phyloP scores from a whole-genome alignment of 805 yeast genomes.

The Grigorovia transvaalensis region DNA sequence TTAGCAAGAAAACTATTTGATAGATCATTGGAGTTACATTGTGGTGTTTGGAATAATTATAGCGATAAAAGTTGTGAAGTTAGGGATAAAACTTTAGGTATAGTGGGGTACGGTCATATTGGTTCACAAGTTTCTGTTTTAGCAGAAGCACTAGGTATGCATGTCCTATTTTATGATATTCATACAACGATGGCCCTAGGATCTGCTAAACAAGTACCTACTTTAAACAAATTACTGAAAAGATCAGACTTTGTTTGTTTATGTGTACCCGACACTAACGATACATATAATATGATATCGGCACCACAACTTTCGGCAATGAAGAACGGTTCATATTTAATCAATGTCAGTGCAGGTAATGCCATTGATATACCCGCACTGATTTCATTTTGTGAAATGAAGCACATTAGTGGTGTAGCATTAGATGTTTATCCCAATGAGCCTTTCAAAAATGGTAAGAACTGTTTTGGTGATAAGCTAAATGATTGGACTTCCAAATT shows the following conservation, averaged over 20 bases:
- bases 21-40: conserved; percentile 86
- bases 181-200: conserved; percentile 91
- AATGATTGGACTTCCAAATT: conserved; percentile 79
- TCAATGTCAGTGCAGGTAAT: conserved; percentile 95
- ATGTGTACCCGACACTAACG: conserved; percentile 94
- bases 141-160: conserved; percentile 97
- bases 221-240: conserved; percentile 69
- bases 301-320: conserved; percentile 85
- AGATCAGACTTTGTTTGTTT: conserved; percentile 79
- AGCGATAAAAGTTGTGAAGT: conserved; percentile 94
- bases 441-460: conserved; percentile 91
- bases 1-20: conserved; percentile 94
- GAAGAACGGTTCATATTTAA: conserved; percentile 89
- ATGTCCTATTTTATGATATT: conserved; percentile 84
- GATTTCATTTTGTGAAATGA: conserved; percentile 77
- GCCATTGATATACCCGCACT: conserved; percentile 93
- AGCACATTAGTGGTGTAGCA: conserved; percentile 94
- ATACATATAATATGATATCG: conserved; percentile 80
- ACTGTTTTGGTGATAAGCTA: conserved; percentile 56
- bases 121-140: conserved; percentile 92
- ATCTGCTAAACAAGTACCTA: conserved; percentile 81
- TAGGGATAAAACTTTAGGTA: conserved; percentile 95
- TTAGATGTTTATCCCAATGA: conserved; percentile 92
- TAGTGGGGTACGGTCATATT: conserved; percentile 95
- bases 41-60: conserved; percentile 96